A percentile compares a stretch with the other conserved stretches of the same genome.
phyloP scores from a whole-genome alignment of 164 flowering plant genomes.

The Tinospora cordifolia region DNA sequence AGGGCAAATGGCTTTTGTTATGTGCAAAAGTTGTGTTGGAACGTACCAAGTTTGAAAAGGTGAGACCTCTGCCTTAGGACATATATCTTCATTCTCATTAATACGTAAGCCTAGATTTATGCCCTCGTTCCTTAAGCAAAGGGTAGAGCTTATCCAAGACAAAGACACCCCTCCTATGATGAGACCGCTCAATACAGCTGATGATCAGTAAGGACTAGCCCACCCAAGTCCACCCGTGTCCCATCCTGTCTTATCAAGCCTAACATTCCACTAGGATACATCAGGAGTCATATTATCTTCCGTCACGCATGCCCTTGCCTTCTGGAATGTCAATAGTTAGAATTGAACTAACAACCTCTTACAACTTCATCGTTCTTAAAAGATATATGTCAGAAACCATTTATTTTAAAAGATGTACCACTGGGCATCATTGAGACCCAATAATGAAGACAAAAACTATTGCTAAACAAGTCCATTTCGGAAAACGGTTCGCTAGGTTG shows the following conservation, averaged over 20 bases:
- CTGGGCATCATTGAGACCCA: background rate
- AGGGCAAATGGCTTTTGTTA: background rate
- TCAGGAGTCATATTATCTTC: background rate
- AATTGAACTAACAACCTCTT: too few species aligned
- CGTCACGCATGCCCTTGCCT: background rate
- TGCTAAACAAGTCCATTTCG: background rate
- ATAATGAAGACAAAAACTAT: background rate
- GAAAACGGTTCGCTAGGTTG: too few species aligned
- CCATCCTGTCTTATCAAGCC: slow-evolving; percentile 1
- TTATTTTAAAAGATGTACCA: too few species aligned
- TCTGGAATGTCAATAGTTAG: background rate
- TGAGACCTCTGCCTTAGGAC: background rate
- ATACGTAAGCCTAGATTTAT: too few species aligned
- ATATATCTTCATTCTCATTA: background rate
- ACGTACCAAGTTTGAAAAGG: background rate
- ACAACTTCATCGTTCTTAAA: too few species aligned
- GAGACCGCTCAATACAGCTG: background rate
- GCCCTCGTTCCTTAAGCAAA: background rate
- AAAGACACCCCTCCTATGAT: background rate
- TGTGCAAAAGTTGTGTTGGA: background rate
- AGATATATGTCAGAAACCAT: background rate
- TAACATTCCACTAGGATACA: background rate
- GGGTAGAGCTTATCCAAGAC: background rate
- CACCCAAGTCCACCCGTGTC: background rate
- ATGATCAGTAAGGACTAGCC: background rate